phyloP scores from a whole-genome alignment of 2,329 filamentous ascomycete genomes.

The Sporothrix globosa region DNA sequence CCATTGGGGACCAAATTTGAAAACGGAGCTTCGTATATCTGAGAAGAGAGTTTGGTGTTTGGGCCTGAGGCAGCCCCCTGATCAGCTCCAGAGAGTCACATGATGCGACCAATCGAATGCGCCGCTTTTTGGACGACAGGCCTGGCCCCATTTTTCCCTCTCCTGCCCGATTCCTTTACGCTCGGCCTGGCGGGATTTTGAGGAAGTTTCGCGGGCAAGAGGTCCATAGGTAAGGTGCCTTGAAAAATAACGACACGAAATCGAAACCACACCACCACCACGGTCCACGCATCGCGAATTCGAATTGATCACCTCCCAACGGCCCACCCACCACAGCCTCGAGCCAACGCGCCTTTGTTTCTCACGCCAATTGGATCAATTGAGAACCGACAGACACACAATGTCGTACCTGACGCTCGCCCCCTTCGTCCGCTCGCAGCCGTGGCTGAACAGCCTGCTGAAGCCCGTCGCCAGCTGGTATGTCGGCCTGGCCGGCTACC shows the following conservation, averaged over 20 bases:
- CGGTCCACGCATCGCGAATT: constrained; percentile 1
- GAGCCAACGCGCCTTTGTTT: neutral
- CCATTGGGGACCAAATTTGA: neutral
- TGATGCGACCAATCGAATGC: constrained; percentile 33
- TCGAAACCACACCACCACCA: constrained; percentile 16
- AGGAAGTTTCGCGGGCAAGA: constrained; percentile 32
- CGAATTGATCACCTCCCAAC: constrained; percentile 14
- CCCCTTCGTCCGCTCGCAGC: constrained; percentile 73
- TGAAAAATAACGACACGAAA: constrained; percentile 30
- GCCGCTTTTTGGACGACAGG: constrained; percentile 33
- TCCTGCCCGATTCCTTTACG: constrained; percentile 13
- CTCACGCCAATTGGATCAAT: constrained; percentile 1
- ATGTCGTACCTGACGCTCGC: constrained; percentile 32
- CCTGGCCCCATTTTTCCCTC: constrained; percentile 20
- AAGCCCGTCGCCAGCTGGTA: constrained; percentile 88
- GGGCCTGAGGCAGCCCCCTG: constrained; percentile 31
- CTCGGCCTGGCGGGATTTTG: constrained; percentile 38
- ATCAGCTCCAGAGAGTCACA: constrained; percentile 9
- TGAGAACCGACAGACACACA: neutral
- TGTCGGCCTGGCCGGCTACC: constrained; percentile 69
- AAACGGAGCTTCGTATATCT: neutral
- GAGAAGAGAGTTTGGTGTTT: neutral
- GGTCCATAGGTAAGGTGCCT: neutral
- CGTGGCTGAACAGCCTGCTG: constrained; percentile 80
- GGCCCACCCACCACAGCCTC: neutral